These are phyloP conservation scores for Tetrapisispora taiwanensis DNA, from an alignment of 805 yeast genomes.

Conservation along the genomic window DNA sequence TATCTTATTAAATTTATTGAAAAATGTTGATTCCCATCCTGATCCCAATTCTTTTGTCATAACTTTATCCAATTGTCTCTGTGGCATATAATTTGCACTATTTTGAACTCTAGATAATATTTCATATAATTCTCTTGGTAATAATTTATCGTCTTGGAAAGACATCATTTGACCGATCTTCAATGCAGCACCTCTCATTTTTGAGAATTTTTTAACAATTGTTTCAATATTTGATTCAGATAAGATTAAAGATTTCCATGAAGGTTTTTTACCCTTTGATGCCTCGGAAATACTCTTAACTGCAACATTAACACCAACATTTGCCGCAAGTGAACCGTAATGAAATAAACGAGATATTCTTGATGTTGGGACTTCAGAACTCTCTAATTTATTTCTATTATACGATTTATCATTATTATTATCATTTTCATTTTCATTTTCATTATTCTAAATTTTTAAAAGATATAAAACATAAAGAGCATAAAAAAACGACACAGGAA, in stretches of 20 bases:
- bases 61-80: constrained; percentile 70
- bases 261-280: constrained; percentile 42
- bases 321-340: constrained; percentile 87
- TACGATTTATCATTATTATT: too few species aligned
- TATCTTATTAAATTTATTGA: constrained; percentile 66
- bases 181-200: constrained; percentile 98
- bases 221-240: constrained; percentile 79
- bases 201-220: constrained; percentile 75
- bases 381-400: constrained; percentile 11
- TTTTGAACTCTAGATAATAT: constrained; percentile 80
- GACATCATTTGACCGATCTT: constrained; percentile 96
- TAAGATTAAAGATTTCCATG: constrained; percentile 50
- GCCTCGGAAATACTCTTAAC: constrained; percentile 64
- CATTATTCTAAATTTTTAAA: background rate
- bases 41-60: constrained; percentile 63
- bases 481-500: too few species aligned
- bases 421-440: background rate
- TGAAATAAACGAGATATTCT: constrained; percentile 85
- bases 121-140: constrained; percentile 78
- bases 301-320: constrained; percentile 77
- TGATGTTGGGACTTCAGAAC: constrained; percentile 72
- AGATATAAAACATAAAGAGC: background rate
- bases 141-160: constrained; percentile 78
- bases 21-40: constrained; percentile 53
- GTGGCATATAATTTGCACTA: constrained; percentile 95